Evolutionary conservation across 169 alveolate genomes (phyloP), one percentile per base, ranked within the genome.

Genomic region (Plasmodium malariae): DNA sequence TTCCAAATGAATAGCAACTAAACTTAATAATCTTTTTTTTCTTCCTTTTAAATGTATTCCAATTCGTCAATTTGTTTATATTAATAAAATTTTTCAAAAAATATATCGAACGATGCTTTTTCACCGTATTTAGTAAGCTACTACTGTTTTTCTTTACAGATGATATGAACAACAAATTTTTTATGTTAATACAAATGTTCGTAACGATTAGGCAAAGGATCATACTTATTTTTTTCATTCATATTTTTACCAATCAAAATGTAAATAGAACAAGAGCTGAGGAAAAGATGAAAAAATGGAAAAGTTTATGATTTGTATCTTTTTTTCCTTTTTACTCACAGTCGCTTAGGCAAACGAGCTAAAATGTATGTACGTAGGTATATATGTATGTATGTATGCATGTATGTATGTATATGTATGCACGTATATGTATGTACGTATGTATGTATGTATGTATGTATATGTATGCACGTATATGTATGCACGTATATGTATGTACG

Each of bases 191-290:
- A 43, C n/a, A 74, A 60, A 63, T 36, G 36, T 74, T 74, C 45
- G 88, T 32, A 3, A 74, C 37, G 4, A 55, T 40, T 30, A 74
- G 19, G 62, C 70, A 74, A 51, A 74, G 17, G 69, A 49, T 12
- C 69, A 74, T 21, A 57, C 51, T 63, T 37, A 26, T 45, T 24
- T 49, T 54, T 59, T 40, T 59, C 88, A 74, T 74, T 54, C 73
- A 74, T 55, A n/a, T 30, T 40, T 24, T 70, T 70, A 40, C 51
- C n/a, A n/a, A n/a, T n/a, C n/a, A n/a, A n/a, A n/a, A n/a, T n/a
- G n/a, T n/a, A n/a, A n/a, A n/a, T 40, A 40, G 5, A 40, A 40
- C 51, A 40, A 40, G 9, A 40, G 51, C n/a, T 6, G 51, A 6
- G 5, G 9, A 5, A 5, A 6, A 40, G 51, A 9, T 9, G 51